Evolutionary conservation across 495 filamentous ascomycete genomes (phyloP), one percentile per base, ranked within the genome.

Genomic region (Penicillium ucsense): DNA sequence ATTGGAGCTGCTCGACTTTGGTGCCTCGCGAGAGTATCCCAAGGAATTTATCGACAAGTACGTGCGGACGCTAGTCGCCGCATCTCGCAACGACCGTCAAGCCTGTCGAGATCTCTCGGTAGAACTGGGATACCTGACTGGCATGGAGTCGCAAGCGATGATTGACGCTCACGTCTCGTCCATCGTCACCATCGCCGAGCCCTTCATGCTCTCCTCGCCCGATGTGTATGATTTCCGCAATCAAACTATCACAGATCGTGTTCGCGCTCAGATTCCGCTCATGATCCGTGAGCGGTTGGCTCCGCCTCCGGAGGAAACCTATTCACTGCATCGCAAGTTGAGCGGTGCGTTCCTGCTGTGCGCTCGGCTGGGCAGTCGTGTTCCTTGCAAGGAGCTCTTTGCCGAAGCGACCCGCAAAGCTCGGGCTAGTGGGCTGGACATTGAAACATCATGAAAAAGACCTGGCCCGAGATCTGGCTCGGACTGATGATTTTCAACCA

Each of bases 251-350:
- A 98, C 92, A 5, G 90, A 95, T 48, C 74, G 92, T 8, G 89
- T 98, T 30, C 80, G 86, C 49, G 78, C 65, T 9, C 73, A 92
- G 27, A 97, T 98, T 54, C 92, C 91, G 6, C 65, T 92, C 31
- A 98, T 97, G 94, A 72, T 98, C 31, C 76, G 79, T 41, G 92
- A 97, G 71, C 66, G 92, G 27, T 64, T 98, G 35, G 79, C 85
- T 7, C 92, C 94, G 9, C 92, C 94, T 36, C 92, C 92, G 0
- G 94, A 98, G 70, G 92, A 98, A 75, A 98, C 94, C 49, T 98
- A 98, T 57, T 91, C 86, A 64, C 61, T 98, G 62, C 92, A 98
- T 68, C 77, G 92, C 51, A 98, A 98, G 66, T 64, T 98, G 41
- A 97, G 92, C 64, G 92, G 92, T 3, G 92, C 94, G 0, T 98